Evolutionary conservation across 139 green algal genomes (phyloP).

Genomic region (Penium margaritaceum): DNA sequence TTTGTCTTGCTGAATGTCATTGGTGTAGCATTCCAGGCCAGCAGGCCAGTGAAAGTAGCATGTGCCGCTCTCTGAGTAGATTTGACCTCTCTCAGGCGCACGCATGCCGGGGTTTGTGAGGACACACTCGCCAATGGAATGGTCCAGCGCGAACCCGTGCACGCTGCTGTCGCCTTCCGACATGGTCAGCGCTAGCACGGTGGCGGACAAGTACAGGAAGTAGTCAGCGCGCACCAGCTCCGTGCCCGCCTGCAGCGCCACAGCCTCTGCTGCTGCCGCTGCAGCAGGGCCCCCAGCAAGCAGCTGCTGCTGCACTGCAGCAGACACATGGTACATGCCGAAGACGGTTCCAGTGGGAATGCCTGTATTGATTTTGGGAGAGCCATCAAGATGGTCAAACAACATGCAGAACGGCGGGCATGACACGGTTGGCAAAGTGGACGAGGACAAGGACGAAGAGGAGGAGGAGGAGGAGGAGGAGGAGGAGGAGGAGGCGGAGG

Average conservation of each 20-base stretch:
- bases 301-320: conserved; percentile 9
- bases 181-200: conserved; percentile 49
- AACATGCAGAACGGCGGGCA: no score
- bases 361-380: no score
- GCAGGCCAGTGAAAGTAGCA: conserved; percentile 61
- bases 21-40: conserved; percentile 57
- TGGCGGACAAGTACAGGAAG: conserved; percentile 55
- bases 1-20: conserved; percentile 53
- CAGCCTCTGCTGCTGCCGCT: background rate
- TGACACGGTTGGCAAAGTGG: no score
- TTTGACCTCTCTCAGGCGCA: conserved; percentile 59
- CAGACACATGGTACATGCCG: conserved; percentile 53
- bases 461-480: no score
- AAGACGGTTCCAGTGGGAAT: conserved; percentile 69
- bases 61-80: conserved; percentile 69
- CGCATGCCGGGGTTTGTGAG: conserved; percentile 73
- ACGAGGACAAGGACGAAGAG: no score
- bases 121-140: conserved; percentile 79
- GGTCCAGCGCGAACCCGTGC: conserved; percentile 77
- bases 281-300: background rate
- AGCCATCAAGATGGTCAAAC: no score
- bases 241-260: conserved; percentile 5
- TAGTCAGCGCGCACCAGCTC: conserved; percentile 55
- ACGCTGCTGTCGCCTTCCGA: background rate
- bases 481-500: no score